Evolutionary conservation across 441 rosid genomes (phyloP), one percentile per base, ranked within the genome.

Genomic region (Erodium texanum): DNA sequence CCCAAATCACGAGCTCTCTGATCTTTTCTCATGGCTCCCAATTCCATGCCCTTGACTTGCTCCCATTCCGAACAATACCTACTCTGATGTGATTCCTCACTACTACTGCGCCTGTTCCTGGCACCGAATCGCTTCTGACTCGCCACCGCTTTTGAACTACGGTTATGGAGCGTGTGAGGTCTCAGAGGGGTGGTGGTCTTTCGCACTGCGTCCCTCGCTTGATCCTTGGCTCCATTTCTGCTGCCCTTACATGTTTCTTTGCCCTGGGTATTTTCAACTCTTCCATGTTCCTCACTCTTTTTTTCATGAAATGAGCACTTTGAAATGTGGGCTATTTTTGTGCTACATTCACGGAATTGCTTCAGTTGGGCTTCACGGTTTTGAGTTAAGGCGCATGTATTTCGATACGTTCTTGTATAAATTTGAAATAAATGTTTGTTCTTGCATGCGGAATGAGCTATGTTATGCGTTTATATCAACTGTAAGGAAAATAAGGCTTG

Each of bases 161-260:
- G 38, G 38, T 11, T 15, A 50, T 50, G 58, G 58, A 50, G 19
- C 7, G 58, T 5, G 20, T 16, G 22, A 19, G 58, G 58, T 50
- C 19, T 50, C 58, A 50, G 2, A 50, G 58, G 58, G 58, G 8
- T 50, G 10, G 20, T 50, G 58, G 58, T 5, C 58, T 79, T 70
- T 78, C 80, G 71, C 82, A 80, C 63, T 56, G 66, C 45, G 77
- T 82, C 15, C 90, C 85, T 59, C 75, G 85, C 22, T 70, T 84
- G 67, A 71, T 83, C 56, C 38, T 87, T 71, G 85, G 83, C 27
- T 86, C 80, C 67, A 69, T 88, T 56, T 84, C 90, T 38, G 88
- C 87, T 0, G 83, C 89, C 70, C 85, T 88, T 20, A 82, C 89
- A 0, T 89, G 92, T 2, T 62, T 88, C 71, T 84, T 90, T 62